Base-by-base conservation (phyloP, 768 basidiomycete species). In the Amanita subjunquillea region DNA sequence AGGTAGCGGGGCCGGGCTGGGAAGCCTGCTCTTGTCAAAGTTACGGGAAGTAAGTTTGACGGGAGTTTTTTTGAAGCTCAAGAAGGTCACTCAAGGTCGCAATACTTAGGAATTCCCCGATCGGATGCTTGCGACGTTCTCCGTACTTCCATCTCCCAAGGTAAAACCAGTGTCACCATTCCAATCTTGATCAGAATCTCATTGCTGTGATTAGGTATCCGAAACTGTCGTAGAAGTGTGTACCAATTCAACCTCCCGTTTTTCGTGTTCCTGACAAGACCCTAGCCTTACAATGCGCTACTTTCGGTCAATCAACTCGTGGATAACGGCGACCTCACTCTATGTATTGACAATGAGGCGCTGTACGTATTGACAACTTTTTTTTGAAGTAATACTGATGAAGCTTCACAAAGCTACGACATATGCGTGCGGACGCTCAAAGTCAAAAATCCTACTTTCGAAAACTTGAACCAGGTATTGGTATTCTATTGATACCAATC, bases 271-370 rank as follows among this genome's bases (percentile, higher is more conserved):
- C 73, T 13, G 75, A 73, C n/a, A 80, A 57, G 77, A 69, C 23
- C 70, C 20, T 76, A 91, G 83, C 88, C 88, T 0, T 94, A 93
- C 63, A 94, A 93, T 59, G 80, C 88, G 0, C 70, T 90, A 50
- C 77, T 95, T 8, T 90, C 92, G 0, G 67, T 89, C 32, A 85
- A 94, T 64, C 91, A 94, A 68, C 80, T 94, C n/a, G 75, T 91
- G 2, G 92, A 94, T 57, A 89, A 84, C 63, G 79, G 85, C 42
- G 92, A 94, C 65, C 67, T 93, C 44, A 86, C 86, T 0, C 75
- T 93, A 53, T 87, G 86, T 63, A 79, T 92, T 45, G 90, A 93
- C 63, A 93, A 93, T 59, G 89, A 91, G 65, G 90, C 89, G 3
- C 64, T 91, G 85, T 90, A 55, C 45, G 83, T 67, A 8, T 2